Evolutionary conservation across 768 basidiomycete genomes (phyloP).

Genomic region (Rhodocollybia butyracea): DNA sequence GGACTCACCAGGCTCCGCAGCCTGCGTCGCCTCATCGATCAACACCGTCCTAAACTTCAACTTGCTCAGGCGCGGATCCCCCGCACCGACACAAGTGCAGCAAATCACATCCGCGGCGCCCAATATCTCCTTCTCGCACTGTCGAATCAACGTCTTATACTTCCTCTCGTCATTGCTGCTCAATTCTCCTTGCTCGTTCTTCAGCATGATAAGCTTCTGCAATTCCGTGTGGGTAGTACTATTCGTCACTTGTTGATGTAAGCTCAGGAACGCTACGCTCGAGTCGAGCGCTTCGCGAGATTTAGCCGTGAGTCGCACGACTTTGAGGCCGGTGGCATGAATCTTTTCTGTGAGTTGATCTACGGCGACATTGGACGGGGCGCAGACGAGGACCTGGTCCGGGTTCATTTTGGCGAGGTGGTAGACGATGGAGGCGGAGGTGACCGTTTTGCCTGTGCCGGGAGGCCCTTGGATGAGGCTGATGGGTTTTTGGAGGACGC

Average conservation of each 20-base stretch:
- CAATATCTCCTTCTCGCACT: conserved; percentile 97
- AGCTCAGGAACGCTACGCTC: conserved; percentile 88
- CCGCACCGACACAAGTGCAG: conserved; percentile 96
- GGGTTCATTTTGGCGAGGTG: conserved; percentile 99
- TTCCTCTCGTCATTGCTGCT: conserved; percentile 96
- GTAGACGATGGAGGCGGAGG: conserved; percentile 97
- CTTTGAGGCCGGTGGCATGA: conserved; percentile 97
- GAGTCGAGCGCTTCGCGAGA: conserved; percentile 97
- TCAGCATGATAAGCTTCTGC: conserved; percentile 96
- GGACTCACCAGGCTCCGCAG: conserved; percentile 84
- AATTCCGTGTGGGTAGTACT: conserved; percentile 94
- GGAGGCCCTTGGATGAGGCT: conserved; percentile 98
- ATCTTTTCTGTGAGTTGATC: conserved; percentile 99
- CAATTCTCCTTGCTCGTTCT: conserved; percentile 96
- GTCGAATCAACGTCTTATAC: conserved; percentile 92
- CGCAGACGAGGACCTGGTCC: conserved; percentile 97
- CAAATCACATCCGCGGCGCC: conserved; percentile 96
- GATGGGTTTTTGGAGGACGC: conserved; percentile 95
- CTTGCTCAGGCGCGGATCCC: conserved; percentile 94
- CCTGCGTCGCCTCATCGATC: conserved; percentile 98
- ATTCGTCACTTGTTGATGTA: conserved; percentile 97
- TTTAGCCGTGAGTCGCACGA: conserved; percentile 96
- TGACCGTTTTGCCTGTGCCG: conserved; percentile 98
- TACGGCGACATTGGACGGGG: conserved; percentile 98
- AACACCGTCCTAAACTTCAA: conserved; percentile 98